Conservation (phyloP, 352 stramenopile species). For the Globisporangium apiculatum region DNA sequence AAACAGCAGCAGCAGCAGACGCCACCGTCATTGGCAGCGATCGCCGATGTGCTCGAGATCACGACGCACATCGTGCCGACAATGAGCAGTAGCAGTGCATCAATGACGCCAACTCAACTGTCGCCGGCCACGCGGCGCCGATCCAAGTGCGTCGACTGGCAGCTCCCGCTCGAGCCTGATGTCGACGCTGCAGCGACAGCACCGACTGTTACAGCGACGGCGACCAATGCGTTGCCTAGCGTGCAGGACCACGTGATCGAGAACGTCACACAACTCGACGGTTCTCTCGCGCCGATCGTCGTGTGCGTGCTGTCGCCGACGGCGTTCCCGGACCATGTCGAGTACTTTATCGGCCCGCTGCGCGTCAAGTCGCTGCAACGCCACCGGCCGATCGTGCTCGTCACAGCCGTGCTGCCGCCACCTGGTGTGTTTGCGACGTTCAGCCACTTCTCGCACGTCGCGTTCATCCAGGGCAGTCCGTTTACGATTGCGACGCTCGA, state of each 20-base stretch:
- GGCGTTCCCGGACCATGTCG: slow-evolving; percentile 62
- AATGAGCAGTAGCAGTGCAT: slow-evolving; percentile 1
- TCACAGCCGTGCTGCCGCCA: slow-evolving; percentile 46
- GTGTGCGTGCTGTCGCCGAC: slow-evolving; percentile 54
- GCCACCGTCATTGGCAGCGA: not conserved
- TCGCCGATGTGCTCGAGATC: slow-evolving; percentile 2
- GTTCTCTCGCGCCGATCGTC: slow-evolving; percentile 55
- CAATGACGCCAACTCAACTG: not conserved
- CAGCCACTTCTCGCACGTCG: slow-evolving; percentile 60
- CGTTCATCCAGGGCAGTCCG: slow-evolving; percentile 64
- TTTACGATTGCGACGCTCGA: slow-evolving; percentile 50
- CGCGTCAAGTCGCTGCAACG: slow-evolving; percentile 58
- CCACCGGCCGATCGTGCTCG: slow-evolving; percentile 67
- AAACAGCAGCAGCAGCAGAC: slow-evolving; percentile 2
- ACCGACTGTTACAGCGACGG: no score
- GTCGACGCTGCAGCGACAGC: not conserved
- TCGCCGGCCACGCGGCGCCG: slow-evolving; percentile 10
- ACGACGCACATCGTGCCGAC: slow-evolving; percentile 11
- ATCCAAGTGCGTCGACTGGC: slow-evolving; percentile 31
- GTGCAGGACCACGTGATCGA: slow-evolving; percentile 34
- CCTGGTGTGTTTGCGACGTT: slow-evolving; percentile 60
- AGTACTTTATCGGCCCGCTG: slow-evolving; percentile 72
- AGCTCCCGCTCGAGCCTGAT: slow-evolving; percentile 9
- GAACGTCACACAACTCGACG: slow-evolving; percentile 39
- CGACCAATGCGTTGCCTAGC: no score